These are phyloP conservation scores for Prosopis cineraria DNA, from an alignment of 306 rosid genomes.

Conservation along the genomic window DNA sequence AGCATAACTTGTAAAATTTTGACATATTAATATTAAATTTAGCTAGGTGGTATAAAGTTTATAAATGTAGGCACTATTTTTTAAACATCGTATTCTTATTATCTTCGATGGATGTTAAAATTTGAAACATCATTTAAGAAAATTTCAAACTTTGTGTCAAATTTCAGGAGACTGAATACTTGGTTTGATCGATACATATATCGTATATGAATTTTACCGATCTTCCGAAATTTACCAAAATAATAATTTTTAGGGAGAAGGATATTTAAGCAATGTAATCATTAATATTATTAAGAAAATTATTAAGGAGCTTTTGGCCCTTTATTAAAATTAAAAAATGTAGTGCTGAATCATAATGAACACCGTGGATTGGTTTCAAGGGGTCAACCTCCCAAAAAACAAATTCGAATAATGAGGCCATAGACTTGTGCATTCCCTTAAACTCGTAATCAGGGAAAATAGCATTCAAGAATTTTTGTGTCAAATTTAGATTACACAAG, in stretches of 20 bases:
- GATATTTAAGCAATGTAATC: not conserved
- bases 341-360: too few species aligned
- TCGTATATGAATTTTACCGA: not conserved
- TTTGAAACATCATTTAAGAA: not conserved
- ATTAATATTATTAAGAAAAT: too few species aligned
- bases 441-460: too few species aligned
- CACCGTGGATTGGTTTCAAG: not conserved
- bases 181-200: not conserved
- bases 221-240: not conserved
- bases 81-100: not conserved
- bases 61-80: not conserved
- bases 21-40: too few species aligned
- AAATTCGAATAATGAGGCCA: not conserved
- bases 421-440: too few species aligned
- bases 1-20: not conserved
- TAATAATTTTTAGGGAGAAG: not conserved
- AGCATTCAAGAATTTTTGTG: too few species aligned
- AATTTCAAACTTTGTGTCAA: not conserved
- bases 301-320: too few species aligned
- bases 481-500: too few species aligned
- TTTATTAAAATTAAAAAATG: too few species aligned
- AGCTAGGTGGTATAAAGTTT: too few species aligned
- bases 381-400: not conserved
- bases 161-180: not conserved
- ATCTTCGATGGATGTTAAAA: not conserved